These are phyloP conservation scores for Nymphaea thermarum DNA, from an alignment of 164 flowering plant species.

Conservation along the genomic window DNA sequence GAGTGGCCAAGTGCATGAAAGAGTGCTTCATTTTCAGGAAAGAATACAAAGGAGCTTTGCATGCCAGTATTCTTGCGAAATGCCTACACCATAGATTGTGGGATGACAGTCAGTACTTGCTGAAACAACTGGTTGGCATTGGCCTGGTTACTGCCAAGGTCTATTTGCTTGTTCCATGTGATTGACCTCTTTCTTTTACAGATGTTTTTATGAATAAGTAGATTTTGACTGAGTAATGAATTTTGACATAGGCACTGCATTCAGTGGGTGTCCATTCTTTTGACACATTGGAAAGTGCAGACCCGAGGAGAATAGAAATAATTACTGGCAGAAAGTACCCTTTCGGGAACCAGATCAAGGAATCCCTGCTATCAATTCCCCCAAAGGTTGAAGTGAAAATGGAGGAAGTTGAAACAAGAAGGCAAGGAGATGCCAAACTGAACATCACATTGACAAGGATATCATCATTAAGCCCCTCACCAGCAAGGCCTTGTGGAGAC, in stretches of 20 bases:
- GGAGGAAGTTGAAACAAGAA: conserved; percentile 42
- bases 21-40: conserved; percentile 71
- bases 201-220: background rate
- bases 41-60: conserved; percentile 64
- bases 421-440: conserved; percentile 58
- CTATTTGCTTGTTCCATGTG: background rate
- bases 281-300: conserved; percentile 70
- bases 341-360: conserved; percentile 96
- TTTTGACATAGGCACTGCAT: conserved; percentile 49
- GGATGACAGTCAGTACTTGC: conserved; percentile 89
- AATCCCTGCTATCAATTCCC: conserved; percentile 66
- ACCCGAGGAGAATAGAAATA: conserved; percentile 90
- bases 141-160: conserved; percentile 99
- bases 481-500: conserved; percentile 75
- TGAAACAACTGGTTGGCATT: conserved; percentile 91
- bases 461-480: conserved; percentile 35
- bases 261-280: conserved; percentile 76
- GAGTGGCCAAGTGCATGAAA: conserved; percentile 95
- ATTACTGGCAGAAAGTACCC: conserved; percentile 90
- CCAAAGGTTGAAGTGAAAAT: conserved; percentile 68
- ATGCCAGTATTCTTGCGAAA: conserved; percentile 62
- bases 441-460: conserved; percentile 55
- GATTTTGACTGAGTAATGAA: background rate
- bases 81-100: conserved; percentile 83
- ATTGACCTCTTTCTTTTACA: background rate